phyloP scores from a whole-genome alignment of 768 basidiomycete species.

The Boletus subcaerulescens region DNA sequence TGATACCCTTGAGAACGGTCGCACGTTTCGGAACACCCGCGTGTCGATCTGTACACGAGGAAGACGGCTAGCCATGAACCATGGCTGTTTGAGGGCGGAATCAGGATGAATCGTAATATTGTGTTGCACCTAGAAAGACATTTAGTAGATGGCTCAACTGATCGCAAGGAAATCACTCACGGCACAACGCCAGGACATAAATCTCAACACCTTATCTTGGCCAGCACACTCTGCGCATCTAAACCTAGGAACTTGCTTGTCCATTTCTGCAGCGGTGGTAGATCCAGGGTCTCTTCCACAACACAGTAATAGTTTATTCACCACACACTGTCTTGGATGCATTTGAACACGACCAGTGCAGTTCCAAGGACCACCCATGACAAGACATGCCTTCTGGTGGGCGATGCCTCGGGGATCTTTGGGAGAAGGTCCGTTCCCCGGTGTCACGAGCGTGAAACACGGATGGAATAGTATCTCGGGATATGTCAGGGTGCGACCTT shows the following conservation, averaged over 20 bases:
- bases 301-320: constrained; percentile 13
- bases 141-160: not conserved
- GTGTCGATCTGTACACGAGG: not conserved
- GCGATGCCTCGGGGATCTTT: constrained; percentile 23
- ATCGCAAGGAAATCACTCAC: constrained; percentile 6
- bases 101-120: constrained; percentile 11
- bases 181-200: constrained; percentile 26
- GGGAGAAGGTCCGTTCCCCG: constrained; percentile 2
- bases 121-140: constrained; percentile 19
- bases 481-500: constrained; percentile 17
- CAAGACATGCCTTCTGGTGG: constrained; percentile 18
- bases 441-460: constrained; percentile 20
- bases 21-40: not conserved
- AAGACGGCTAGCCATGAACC: constrained; percentile 2
- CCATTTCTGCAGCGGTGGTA: constrained; percentile 26
- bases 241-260: constrained; percentile 17
- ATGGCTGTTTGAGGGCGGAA: constrained; percentile 2
- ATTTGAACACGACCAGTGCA: constrained; percentile 18
- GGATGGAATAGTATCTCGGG: constrained; percentile 30
- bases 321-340: constrained; percentile 16
- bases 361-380: constrained; percentile 26
- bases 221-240: constrained; percentile 16
- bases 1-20: not conserved
- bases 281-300: constrained; percentile 25
- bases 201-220: constrained; percentile 1